Evolutionary conservation across 495 filamentous ascomycete genomes (phyloP), one percentile per base, ranked within the genome.

Genomic region (Xylaria flabelliformis): DNA sequence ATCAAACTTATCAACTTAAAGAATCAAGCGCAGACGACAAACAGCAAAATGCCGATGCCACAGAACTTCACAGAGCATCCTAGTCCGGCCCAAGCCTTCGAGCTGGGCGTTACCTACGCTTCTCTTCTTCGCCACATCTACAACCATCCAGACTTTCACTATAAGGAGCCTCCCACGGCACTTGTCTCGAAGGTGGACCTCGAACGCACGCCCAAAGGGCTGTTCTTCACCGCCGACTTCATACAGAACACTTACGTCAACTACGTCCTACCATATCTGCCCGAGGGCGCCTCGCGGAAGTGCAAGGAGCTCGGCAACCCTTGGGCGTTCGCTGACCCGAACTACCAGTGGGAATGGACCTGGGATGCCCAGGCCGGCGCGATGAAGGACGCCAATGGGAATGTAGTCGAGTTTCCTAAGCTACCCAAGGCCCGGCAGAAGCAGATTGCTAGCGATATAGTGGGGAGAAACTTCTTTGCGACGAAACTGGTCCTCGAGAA

Each of bases 361-460:
- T 79, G 75, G 75, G 73, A 79, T 55, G 56, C 68, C 9, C 8
- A 67, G 42, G 69, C 75, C 9, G 75, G 80, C 29, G 77, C 81
- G 70, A 80, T 86, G 80, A 77, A 83, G 64, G 81, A 86, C 69
- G 64, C 56, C 0, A 67, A 46, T 29, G 83, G 83, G 48, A 81
- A 84, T 26, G 80, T 81, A 42, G 39, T 84, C 12, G 78, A 78
- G 36, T 86, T 85, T 62, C 77, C 77, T 9, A 71, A 48, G 64
- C 62, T 77, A 2, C 24, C 56, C 13, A 13, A 68, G 24, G 41
- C 42, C 0, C 55, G 65, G 3, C 67, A 67, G 12, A 46, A 74
- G 2, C 24, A 66, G 26, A 75, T 71, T 69, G 44, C 58, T n/a
- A 19, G 48, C 17, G 77, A 79, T 24, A 3, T 75, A 1, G 0